Evolutionary conservation across 805 yeast species (phyloP), one percentile per base, ranked within the genome.

Genomic region (Komagataella phaffii): DNA sequence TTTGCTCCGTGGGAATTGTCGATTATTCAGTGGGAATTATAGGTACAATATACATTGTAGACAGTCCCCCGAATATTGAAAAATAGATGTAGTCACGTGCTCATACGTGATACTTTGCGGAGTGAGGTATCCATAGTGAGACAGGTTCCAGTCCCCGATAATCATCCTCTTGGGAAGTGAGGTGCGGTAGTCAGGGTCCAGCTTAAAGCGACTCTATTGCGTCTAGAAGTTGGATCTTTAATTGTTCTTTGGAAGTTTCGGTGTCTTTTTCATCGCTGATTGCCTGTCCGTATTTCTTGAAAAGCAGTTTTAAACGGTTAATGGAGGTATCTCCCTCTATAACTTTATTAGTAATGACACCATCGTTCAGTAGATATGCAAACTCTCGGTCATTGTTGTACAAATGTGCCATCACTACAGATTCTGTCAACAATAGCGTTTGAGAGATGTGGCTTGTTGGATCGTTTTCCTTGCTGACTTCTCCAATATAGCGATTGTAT

Each of bases 261-360:
- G 47, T 46, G 21, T 57, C 58, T 53, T 56, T 51, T 10, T 53
- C 55, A 0, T 53, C 55, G 49, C 61, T 60, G 14, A 57, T 52
- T 4, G 53, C 50, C 8, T 64, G 64, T 3, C 72, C 72, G 47
- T 65, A 68, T 1, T 52, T 49, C 48, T 63, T 66, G 53, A 68
- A 59, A 1, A 57, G 46, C 17, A 57, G 54, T n/a, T 57, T 58
- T 21, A 65, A 49, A 44, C 54, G 46, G 44, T 40, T 56, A 3
- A 53, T 51, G 18, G 61, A 67, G 10, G 52, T 53, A 6, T 50
- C 52, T 7, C 57, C 59, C 24, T 60, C 59, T 8, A 64, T 50
- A 3, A 66, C 51, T 2, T 57, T 50, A 45, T 59, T 59, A 24
- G 61, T 64, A 30, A 55, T 53, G 36, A 64, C 60, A 46, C 66